A percentile compares a stretch with the other conserved stretches of the same genome.
phyloP scores from a whole-genome alignment of 495 filamentous ascomycete species.

The Neurospora pannonica region DNA sequence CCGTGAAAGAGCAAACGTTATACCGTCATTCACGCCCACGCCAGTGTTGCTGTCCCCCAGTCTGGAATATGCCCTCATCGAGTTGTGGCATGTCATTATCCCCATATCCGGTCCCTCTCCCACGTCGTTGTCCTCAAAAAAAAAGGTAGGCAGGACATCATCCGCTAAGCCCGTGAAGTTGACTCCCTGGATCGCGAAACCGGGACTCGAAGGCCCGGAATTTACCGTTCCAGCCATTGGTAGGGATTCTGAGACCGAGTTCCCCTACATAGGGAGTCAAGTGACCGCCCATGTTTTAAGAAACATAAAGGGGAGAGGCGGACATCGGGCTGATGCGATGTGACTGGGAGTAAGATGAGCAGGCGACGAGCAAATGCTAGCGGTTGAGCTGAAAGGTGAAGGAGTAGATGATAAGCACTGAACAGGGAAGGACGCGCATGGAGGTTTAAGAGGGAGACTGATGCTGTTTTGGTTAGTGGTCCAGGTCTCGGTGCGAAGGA shows the following conservation, averaged over 20 bases:
- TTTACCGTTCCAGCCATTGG: background rate
- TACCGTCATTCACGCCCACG: too few species aligned
- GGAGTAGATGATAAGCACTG: background rate
- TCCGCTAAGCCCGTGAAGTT: background rate
- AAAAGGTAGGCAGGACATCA: background rate
- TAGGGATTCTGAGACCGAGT: background rate
- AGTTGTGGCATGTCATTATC: background rate
- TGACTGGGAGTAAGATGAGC: background rate
- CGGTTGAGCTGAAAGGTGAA: background rate
- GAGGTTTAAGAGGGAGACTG: background rate
- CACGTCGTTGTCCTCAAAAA: background rate
- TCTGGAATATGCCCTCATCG: background rate
- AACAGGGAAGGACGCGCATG: background rate
- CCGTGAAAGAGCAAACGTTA: too few species aligned
- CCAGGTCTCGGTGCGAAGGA: background rate
- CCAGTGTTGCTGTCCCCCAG: background rate
- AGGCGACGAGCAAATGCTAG: background rate
- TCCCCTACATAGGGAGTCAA: background rate
- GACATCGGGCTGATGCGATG: background rate
- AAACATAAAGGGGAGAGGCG: background rate
- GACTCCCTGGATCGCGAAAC: background rate
- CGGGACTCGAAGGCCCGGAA: background rate
- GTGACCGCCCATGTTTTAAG: background rate
- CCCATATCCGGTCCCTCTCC: background rate
- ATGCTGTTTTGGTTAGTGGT: background rate